These are phyloP conservation scores for Ceratocystis ficicola DNA, from an alignment of 2,329 filamentous ascomycete species.

Conservation along the genomic window DNA sequence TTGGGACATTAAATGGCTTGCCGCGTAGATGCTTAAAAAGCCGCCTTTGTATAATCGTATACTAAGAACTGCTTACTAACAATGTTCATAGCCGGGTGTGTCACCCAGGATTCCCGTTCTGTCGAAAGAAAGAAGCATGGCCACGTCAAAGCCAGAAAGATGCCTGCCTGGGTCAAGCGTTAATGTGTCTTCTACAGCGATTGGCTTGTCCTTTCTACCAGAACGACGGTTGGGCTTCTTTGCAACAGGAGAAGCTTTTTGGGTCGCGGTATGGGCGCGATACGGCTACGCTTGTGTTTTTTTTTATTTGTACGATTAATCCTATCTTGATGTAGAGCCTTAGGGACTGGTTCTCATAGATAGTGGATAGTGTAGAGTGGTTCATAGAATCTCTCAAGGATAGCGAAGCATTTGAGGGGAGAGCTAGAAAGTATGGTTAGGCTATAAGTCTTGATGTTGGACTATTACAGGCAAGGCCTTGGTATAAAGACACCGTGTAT, in stretches of 20 bases:
- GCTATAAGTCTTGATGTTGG: not conserved
- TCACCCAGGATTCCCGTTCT: conserved; percentile 78
- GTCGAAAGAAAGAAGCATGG: conserved; percentile 99
- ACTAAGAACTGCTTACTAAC: conserved; percentile 33
- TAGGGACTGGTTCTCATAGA: not conserved
- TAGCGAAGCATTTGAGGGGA: not conserved
- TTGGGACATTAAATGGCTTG: too few species aligned
- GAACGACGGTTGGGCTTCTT: not conserved
- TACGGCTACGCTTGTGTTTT: not conserved
- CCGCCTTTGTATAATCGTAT: conserved; percentile 4
- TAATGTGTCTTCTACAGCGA: conserved; percentile 28
- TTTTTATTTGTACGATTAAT: conserved; percentile 9
- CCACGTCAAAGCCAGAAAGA: conserved; percentile 93
- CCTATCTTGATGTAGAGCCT: not conserved
- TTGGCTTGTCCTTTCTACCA: not conserved
- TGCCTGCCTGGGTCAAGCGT: conserved; percentile 93
- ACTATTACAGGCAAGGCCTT: not conserved
- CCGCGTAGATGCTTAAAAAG: conserved; percentile 16
- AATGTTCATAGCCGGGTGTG: conserved; percentile 60
- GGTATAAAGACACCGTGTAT: conserved; percentile 7
- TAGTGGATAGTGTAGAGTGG: not conserved
- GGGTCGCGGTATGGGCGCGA: not conserved
- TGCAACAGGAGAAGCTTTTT: not conserved
- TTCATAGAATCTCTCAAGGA: not conserved
- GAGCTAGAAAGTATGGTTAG: not conserved